Base-by-base conservation (phyloP, 129 eudicot genomes). In the Erigeron canadensis region DNA sequence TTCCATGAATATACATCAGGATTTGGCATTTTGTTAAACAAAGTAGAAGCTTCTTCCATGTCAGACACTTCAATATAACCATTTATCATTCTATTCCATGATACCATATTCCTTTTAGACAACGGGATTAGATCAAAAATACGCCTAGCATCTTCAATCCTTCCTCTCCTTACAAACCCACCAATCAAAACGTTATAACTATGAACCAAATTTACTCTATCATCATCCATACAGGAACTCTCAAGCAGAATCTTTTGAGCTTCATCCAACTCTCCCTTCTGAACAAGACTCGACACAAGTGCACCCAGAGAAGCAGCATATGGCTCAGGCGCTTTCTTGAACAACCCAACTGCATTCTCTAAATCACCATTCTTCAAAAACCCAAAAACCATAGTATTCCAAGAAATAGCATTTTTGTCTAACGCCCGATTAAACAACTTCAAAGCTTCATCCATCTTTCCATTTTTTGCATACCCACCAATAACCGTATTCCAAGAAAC, bases 401-500 rank as follows among this genome's bases (percentile, higher is more conserved):
- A 91, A 47, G 95, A 67, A 43, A 90, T 85, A 18, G 77, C 80
- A 78, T 90, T 82, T 72, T 73, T 77, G 40, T 77, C 76, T 5
- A 86, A 87, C 76, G 84, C 82, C 21, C 56, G 63, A 34, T 71
- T 7, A 54, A 91, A 91, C 19, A 91, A 82, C 66, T 79, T 75
- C 58, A 81, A 65, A 10, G 95, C 97, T 60, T 85, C 92, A 81
- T 80, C 81, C 88, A 88, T 82, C 83, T 65, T 73, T 42, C 90
- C 87, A 68, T 73, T 63, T 63, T 77, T 84, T 1, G 92, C 92
- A 9, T 91, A 91, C 83, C 97, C 97, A 60, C 91, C 85, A 37
- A 90, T 85, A 70, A 90, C 70, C 10, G 95, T 85, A 64, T 90
- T 90, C 97, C 95, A 91, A 16, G 97, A 85, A 67, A 88, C 82